Percentiles rank a stretch among this genome's conserved stretches.
Conservation (phyloP, 73 alveolate genomes). For the Breviolum minutum region DNA sequence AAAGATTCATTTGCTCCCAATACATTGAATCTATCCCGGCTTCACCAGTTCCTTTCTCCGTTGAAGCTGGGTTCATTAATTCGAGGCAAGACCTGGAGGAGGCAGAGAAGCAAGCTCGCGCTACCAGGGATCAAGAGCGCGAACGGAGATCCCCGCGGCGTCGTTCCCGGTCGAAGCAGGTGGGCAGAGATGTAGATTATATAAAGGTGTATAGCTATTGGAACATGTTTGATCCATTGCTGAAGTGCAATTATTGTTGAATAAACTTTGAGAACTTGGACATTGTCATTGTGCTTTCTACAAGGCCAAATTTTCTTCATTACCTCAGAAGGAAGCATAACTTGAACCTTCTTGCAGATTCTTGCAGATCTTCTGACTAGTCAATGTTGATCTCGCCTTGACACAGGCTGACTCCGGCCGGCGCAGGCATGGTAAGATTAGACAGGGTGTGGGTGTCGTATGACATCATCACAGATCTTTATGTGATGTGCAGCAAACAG, state of each 20-base stretch:
- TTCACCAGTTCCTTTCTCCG: not conserved
- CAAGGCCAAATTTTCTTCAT: not conserved
- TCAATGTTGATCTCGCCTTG: not conserved
- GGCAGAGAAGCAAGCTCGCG: constrained; percentile 45
- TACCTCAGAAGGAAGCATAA: not conserved
- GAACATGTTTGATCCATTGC: not conserved
- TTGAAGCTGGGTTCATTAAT: not conserved
- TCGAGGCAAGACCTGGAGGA: constrained; percentile 69
- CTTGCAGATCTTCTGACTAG: not conserved
- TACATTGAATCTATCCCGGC: not conserved
- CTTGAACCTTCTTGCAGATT: not conserved
- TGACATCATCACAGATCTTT: no score
- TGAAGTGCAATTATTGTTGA: not conserved
- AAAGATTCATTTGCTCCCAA: not conserved
- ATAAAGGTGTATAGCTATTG: not conserved
- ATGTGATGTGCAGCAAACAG: no score
- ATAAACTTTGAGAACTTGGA: not conserved
- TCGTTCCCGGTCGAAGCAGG: constrained; percentile 52
- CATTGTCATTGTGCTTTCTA: not conserved
- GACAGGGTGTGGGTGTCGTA: not conserved
- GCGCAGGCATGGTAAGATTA: constrained; percentile 1
- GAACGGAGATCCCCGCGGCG: constrained; percentile 32
- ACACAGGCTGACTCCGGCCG: constrained; percentile 41
- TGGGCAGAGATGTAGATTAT: not conserved
- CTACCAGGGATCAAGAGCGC: constrained; percentile 13